Evolutionary conservation across 208 protist species (phyloP).

Genomic region (Trypanosoma lewisi): DNA sequence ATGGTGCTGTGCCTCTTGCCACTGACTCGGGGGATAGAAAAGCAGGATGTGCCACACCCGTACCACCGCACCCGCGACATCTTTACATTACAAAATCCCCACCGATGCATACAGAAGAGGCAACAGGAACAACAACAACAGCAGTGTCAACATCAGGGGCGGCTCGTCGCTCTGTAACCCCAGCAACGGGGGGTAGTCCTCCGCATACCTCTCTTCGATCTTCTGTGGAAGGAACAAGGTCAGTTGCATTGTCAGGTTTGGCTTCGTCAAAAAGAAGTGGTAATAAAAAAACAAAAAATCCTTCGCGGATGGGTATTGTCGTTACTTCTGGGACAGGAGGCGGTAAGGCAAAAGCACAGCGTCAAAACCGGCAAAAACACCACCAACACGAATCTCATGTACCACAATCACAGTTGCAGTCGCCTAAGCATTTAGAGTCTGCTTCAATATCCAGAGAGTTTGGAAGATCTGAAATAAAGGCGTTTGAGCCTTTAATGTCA

Average conservation of each 20-base stretch:
- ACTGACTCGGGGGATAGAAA: no score
- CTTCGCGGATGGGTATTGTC: background rate
- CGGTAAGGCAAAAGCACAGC: background rate
- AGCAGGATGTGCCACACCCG: no score
- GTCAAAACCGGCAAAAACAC: background rate
- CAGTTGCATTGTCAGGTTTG: background rate
- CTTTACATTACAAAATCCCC: background rate
- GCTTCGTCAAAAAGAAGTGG: background rate
- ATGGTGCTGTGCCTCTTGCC: no score
- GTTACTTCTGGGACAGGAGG: background rate
- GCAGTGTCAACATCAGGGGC: background rate
- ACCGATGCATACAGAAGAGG: background rate
- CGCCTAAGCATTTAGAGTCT: background rate
- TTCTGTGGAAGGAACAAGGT: background rate
- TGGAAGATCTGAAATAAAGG: background rate
- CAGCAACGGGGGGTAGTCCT: background rate
- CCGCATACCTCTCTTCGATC: conserved; percentile 2
- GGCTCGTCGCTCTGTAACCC: background rate
- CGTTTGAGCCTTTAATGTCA: conserved; percentile 1
- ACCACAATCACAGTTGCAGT: background rate
- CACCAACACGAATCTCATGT: no score
- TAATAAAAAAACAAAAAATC: background rate
- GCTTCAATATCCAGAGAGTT: conserved; percentile 2
- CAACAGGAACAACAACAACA: background rate
- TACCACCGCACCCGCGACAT: no score